Conservation (phyloP, 2,329 filamentous ascomycete genomes). For the Diatrype stigma region DNA sequence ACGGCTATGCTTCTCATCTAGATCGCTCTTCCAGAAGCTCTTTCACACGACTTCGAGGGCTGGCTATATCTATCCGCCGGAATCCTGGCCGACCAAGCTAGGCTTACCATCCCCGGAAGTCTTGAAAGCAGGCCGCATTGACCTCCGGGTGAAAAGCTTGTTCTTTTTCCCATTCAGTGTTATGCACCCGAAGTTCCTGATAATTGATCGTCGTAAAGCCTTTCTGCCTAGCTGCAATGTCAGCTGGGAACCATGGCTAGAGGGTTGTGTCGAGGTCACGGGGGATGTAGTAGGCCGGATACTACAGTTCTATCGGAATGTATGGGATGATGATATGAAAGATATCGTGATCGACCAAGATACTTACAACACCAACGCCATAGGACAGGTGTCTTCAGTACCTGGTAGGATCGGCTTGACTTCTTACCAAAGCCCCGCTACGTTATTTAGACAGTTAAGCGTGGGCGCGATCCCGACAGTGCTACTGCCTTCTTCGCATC, state of each 20-base stretch:
- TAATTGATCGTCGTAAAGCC: constrained; percentile 63
- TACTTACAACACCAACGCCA: constrained; percentile 1
- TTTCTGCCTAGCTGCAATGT: constrained; percentile 79
- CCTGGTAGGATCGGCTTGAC: constrained; percentile 8
- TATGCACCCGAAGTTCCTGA: constrained; percentile 82
- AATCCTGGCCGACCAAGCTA: constrained; percentile 56
- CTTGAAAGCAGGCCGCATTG: constrained; percentile 54
- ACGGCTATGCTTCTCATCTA: constrained; percentile 72
- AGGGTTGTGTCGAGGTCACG: constrained; percentile 65
- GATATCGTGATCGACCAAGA: constrained; percentile 4
- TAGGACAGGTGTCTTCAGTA: neutral
- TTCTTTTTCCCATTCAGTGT: constrained; percentile 79
- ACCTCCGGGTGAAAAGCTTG: constrained; percentile 69
- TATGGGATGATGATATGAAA: constrained; percentile 56
- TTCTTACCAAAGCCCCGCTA: constrained; percentile 18
- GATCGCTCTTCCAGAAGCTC: constrained; percentile 68
- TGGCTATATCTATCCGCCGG: constrained; percentile 58
- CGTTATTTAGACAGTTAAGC: constrained; percentile 11
- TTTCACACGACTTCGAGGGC: constrained; percentile 61
- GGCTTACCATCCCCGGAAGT: constrained; percentile 56
- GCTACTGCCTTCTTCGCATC: constrained; percentile 71
- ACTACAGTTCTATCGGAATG: constrained; percentile 59
- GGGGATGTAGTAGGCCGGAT: constrained; percentile 61
- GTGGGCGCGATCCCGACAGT: constrained; percentile 45
- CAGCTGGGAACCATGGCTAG: constrained; percentile 85